These are phyloP conservation scores for Suaeda aralocaspica DNA, from an alignment of 148 eudicot species.

Conservation along the genomic window DNA sequence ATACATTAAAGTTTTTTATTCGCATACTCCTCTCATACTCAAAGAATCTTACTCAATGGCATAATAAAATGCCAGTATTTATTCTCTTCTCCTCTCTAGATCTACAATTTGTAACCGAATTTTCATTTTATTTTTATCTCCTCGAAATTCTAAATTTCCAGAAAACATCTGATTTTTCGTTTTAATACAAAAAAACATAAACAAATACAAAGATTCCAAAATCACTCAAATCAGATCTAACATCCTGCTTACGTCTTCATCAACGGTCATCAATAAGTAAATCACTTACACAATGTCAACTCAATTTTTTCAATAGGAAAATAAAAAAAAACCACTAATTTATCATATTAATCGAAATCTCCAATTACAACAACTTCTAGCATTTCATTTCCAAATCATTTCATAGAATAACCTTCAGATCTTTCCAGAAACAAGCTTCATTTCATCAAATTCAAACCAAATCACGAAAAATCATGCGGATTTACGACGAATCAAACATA, in stretches of 20 bases:
- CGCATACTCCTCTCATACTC: neutral
- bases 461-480: neutral
- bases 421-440: neutral
- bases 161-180: neutral
- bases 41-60: conserved; percentile 13
- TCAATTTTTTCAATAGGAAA: neutral
- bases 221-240: neutral
- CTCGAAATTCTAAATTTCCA: neutral
- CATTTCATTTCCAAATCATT: neutral
- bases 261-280: neutral
- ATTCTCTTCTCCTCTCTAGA: conserved; percentile 1
- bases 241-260: neutral
- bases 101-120: neutral
- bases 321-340: neutral
- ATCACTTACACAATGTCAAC: neutral
- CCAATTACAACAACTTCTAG: neutral
- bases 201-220: neutral
- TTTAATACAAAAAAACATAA: neutral
- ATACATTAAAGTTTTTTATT: neutral
- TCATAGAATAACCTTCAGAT: neutral
- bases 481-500: neutral
- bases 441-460: neutral
- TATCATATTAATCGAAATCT: no score
- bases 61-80: neutral
- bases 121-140: no score